Evolutionary conservation across 1,284 basidiomycete genomes (phyloP).

Genomic region (Cryptococcus sp.): DNA sequence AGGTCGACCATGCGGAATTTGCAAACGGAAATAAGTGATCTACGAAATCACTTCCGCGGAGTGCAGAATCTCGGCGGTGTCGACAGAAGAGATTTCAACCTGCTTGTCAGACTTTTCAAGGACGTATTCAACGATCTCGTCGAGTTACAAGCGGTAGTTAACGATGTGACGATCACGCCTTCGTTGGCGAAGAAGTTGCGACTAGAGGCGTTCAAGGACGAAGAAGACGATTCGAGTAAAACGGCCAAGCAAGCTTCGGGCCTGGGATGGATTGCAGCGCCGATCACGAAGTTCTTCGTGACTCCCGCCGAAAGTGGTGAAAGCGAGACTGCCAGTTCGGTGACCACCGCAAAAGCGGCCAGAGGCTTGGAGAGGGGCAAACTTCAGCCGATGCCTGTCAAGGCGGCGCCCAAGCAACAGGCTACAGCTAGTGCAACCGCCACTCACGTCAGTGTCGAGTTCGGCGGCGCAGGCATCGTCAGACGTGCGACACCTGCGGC

Average conservation of each 20-base stretch:
- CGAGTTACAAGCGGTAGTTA: conserved; percentile 76
- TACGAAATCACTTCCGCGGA: conserved; percentile 73
- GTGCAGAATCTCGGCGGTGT: conserved; percentile 64
- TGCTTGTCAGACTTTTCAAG: conserved; percentile 79
- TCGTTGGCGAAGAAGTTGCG: conserved; percentile 69
- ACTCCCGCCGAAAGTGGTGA: conserved; percentile 33
- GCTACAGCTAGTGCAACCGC: conserved; percentile 80
- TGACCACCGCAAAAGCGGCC: not conserved
- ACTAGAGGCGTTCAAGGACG: conserved; percentile 59
- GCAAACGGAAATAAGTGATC: conserved; percentile 66
- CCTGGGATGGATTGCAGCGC: conserved; percentile 69
- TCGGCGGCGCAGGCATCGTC: conserved; percentile 69
- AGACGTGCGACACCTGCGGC: conserved; percentile 67
- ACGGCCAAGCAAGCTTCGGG: conserved; percentile 42
- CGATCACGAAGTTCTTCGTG: conserved; percentile 52
- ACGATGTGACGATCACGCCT: conserved; percentile 89
- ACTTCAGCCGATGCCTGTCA: conserved; percentile 35
- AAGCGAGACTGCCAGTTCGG: conserved; percentile 6
- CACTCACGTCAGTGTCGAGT: conserved; percentile 90
- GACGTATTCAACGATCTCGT: conserved; percentile 84
- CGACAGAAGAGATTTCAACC: conserved; percentile 78
- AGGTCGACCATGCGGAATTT: conserved; percentile 77
- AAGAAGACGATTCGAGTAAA: conserved; percentile 40
- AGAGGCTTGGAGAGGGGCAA: conserved; percentile 24
- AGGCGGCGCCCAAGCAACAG: conserved; percentile 69